Evolutionary conservation across 176 grass and related monocot genomes (phyloP).

Genomic region (Oryza coarctata): DNA sequence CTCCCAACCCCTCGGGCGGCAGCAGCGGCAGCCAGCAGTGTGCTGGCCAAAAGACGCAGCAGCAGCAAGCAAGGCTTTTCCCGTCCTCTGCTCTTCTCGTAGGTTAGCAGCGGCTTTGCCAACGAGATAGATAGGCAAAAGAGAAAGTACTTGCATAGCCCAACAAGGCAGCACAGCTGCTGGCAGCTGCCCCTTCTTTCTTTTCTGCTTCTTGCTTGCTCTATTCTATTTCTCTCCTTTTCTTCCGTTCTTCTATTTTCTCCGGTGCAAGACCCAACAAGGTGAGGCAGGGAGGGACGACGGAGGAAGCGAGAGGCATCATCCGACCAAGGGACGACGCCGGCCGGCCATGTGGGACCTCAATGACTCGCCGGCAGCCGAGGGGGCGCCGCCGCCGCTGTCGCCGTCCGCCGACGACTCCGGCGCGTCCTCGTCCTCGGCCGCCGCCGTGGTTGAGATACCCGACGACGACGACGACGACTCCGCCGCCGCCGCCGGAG

Average conservation of each 20-base stretch:
- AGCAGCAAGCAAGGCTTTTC: too few species aligned
- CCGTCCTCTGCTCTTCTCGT: slow-evolving; percentile 38
- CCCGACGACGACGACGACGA: slow-evolving; percentile 52
- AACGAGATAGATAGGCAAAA: slow-evolving; percentile 49
- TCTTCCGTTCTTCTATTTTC: neutral
- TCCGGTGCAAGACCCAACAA: neutral
- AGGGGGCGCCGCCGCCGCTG: slow-evolving; percentile 27
- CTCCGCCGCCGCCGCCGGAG: slow-evolving; percentile 28
- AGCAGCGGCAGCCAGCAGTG: neutral
- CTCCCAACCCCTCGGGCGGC: neutral
- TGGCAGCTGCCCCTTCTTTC: slow-evolving; percentile 1
- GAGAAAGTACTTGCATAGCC: slow-evolving; percentile 56
- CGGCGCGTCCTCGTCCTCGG: slow-evolving; percentile 51
- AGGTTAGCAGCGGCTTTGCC: slow-evolving; percentile 47
- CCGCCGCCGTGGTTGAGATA: slow-evolving; percentile 32
- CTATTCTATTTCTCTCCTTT: neutral
- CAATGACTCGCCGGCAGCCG: slow-evolving; percentile 71
- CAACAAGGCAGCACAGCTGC: slow-evolving; percentile 42
- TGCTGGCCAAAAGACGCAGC: neutral
- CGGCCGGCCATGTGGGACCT: slow-evolving; percentile 80
- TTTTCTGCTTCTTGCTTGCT: neutral
- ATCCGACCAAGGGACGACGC: neutral
- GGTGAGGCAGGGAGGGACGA: neutral
- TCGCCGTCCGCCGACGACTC: slow-evolving; percentile 60
- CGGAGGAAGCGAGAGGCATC: too few species aligned